Percentiles rank a stretch among this genome's conserved stretches.
These are phyloP conservation scores for Cercospora beticola DNA, from an alignment of 2,329 filamentous ascomycete species.

Conservation along the genomic window DNA sequence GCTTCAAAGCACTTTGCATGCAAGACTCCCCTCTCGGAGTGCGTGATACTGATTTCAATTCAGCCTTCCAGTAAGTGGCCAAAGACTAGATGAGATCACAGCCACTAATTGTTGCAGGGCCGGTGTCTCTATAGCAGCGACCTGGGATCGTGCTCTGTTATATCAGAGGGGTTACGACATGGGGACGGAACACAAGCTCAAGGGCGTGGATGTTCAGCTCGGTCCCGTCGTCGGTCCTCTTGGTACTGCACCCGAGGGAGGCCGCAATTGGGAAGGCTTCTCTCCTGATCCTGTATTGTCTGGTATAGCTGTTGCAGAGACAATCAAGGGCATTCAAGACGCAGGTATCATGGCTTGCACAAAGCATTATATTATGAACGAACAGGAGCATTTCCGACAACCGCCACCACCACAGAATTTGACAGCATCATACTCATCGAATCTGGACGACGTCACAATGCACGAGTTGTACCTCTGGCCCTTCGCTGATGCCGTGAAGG, in stretches of 20 bases:
- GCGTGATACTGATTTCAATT: conserved; percentile 41
- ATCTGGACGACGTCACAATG: conserved; percentile 63
- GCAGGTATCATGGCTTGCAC: conserved; percentile 72
- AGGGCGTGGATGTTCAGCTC: conserved; percentile 34
- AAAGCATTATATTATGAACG: conserved; percentile 71
- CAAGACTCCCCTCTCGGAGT: conserved; percentile 60
- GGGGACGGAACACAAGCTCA: conserved; percentile 34
- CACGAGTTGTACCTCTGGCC: conserved; percentile 43
- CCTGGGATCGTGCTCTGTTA: conserved; percentile 40
- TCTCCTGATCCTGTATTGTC: conserved; percentile 74
- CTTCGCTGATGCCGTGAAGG: conserved; percentile 52
- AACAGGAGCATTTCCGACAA: conserved; percentile 64
- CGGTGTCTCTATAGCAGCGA: conserved; percentile 52
- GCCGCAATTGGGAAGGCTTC: conserved; percentile 67
- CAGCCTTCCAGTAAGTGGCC: conserved; percentile 43
- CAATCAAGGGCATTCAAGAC: conserved; percentile 66
- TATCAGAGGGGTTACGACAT: conserved; percentile 37
- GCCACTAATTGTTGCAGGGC: conserved; percentile 39
- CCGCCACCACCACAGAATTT: conserved; percentile 6
- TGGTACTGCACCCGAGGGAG: conserved; percentile 34
- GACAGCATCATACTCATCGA: conserved; percentile 47
- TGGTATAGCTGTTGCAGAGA: conserved; percentile 68
- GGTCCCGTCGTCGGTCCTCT: conserved; percentile 35
- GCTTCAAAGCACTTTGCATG: neutral
- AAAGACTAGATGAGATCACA: conserved; percentile 39